These are phyloP conservation scores for Trichophaea hybrida DNA, from an alignment of 2,329 filamentous ascomycete species.

Conservation along the genomic window DNA sequence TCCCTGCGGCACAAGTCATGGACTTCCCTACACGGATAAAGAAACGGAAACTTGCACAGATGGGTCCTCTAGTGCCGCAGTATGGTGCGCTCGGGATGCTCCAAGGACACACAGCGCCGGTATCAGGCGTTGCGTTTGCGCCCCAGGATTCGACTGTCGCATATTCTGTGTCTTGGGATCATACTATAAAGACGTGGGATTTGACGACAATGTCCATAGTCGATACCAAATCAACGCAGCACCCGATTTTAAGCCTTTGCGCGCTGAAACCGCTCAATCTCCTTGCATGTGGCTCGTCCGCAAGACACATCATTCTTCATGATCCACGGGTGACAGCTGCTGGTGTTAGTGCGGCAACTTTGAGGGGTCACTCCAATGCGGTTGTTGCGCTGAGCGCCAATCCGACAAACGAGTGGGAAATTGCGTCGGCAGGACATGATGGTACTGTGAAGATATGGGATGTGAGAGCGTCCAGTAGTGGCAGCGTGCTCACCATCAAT, in stretches of 20 bases:
- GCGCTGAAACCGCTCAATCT: constrained; percentile 53
- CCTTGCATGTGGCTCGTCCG: constrained; percentile 36
- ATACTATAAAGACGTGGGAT: constrained; percentile 81
- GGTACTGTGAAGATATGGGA: constrained; percentile 92
- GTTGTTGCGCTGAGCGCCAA: constrained; percentile 46
- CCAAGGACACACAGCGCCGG: constrained; percentile 54
- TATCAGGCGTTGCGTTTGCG: constrained; percentile 73
- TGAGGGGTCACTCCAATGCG: constrained; percentile 34
- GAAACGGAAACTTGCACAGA: constrained; percentile 53
- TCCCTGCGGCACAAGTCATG: constrained; percentile 56
- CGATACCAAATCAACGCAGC: constrained; percentile 67
- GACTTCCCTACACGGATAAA: constrained; percentile 52
- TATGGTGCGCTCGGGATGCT: constrained; percentile 67
- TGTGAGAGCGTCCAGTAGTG: constrained; percentile 50
- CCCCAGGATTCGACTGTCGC: constrained; percentile 71
- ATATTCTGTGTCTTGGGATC: constrained; percentile 84
- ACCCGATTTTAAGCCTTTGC: constrained; percentile 65
- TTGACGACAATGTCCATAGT: constrained; percentile 66
- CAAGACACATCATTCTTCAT: constrained; percentile 81
- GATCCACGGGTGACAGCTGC: constrained; percentile 70
- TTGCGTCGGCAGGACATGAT: constrained; percentile 82
- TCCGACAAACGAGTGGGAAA: constrained; percentile 58
- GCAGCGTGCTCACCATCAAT: constrained; percentile 56
- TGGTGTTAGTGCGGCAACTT: constrained; percentile 41
- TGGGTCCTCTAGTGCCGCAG: constrained; percentile 46